Base-by-base conservation (phyloP, 768 basidiomycete genomes). In the Kondoa malvinella region DNA sequence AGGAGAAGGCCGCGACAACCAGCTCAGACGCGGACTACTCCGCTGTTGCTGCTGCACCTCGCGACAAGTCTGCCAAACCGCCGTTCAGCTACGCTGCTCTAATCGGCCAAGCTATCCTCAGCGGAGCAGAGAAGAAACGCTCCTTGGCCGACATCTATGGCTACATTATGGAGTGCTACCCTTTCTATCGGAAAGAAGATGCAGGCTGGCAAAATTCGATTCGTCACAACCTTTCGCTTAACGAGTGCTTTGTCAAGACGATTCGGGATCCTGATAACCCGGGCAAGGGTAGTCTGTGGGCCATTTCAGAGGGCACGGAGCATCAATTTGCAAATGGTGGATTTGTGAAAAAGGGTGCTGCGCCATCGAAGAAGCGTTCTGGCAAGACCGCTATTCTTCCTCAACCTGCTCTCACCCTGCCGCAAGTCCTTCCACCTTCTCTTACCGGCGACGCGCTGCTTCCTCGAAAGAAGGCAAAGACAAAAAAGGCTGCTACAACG, bases 81-180 rank as follows among this genome's bases (percentile, higher is more conserved):
- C 84, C 87, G 60, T 83, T 84, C 50, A 91, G 91, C 1, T 96
- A 96, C 74, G 92, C 94, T 2, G 92, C 91, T 1, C 83, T 97
- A 61, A 90, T 97, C 70, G 94, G 94, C 1, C 91, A 92, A 73
- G 94, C 94, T 16, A 85, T 99, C 68, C 80, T 92, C 69, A 86
- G 89, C 31, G 89, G 88, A 2, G 82, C 84, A 0, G 83, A 86
- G 30, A 87, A 88, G 72, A 85, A 87, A 65, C 84, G 95, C 62
- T 89, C 89, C 1, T 81, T 97, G 29, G 88, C 92, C 76, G 91
- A 96, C 76, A 95, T 99, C 71, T 96, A 96, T 74, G 86, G 88
- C 75, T 99, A 84, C 83, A 92, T 99, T 74, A 89, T 88, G 59
- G 88, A 87, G 56, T 88, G 89, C 12, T 92, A 90, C 77, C 94